Percentiles rank a stretch among this genome's conserved stretches.
Conservation (phyloP, 2,329 filamentous ascomycete genomes). For the Neoarthrinium moseri region DNA sequence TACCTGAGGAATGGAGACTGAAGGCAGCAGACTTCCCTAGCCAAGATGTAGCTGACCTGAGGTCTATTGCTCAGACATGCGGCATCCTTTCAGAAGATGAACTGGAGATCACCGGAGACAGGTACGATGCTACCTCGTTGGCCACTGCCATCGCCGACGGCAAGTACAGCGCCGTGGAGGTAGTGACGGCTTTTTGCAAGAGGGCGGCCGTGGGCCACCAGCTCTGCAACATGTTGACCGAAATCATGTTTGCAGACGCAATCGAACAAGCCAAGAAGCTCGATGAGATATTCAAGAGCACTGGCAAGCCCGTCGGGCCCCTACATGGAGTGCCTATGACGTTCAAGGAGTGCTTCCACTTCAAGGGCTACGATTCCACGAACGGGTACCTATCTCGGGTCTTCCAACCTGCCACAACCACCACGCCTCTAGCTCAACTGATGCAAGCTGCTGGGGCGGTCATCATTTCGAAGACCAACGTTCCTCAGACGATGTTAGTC, state of each 20-base stretch:
- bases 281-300: slow-evolving; percentile 32
- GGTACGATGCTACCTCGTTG: slow-evolving; percentile 20
- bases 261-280: slow-evolving; percentile 33
- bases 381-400: slow-evolving; percentile 26
- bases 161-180: slow-evolving; percentile 4
- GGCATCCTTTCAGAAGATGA: slow-evolving; percentile 16
- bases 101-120: slow-evolving; percentile 18
- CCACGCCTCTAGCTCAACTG: slow-evolving; percentile 17
- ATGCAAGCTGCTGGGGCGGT: slow-evolving; percentile 18
- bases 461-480: slow-evolving; percentile 20
- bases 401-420: slow-evolving; percentile 15
- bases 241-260: slow-evolving; percentile 40
- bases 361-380: slow-evolving; percentile 26
- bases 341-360: slow-evolving; percentile 24
- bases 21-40: slow-evolving; percentile 16
- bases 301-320: slow-evolving; percentile 43
- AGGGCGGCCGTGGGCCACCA: slow-evolving; percentile 6
- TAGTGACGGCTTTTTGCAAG: slow-evolving; percentile 4
- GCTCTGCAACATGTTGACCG: slow-evolving; percentile 29
- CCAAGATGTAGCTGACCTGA: slow-evolving; percentile 16
- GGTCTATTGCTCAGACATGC: slow-evolving; percentile 15
- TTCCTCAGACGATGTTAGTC: slow-evolving; percentile 23
- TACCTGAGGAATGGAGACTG: slow-evolving; percentile 20
- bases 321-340: slow-evolving; percentile 54
- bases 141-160: slow-evolving; percentile 13